phyloP scores from a whole-genome alignment of 768 basidiomycete genomes.

The Agrocybe chaxingu region DNA sequence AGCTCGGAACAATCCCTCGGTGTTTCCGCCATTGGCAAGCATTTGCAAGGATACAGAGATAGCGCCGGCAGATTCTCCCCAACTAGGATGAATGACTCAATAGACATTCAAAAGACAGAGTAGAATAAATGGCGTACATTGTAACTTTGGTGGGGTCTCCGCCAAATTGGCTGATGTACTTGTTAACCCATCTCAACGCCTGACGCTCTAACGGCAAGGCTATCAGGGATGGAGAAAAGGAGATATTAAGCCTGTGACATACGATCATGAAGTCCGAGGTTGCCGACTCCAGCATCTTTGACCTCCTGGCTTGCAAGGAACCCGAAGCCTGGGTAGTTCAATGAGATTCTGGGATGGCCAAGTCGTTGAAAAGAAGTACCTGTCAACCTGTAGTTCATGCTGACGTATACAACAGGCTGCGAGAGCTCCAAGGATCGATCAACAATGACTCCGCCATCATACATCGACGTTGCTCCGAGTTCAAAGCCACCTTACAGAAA shows the following conservation, averaged over 20 bases:
- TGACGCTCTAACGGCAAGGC: slow-evolving; percentile 40
- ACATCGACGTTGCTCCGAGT: slow-evolving; percentile 34
- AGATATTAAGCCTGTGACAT: slow-evolving; percentile 16
- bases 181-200: slow-evolving; percentile 63
- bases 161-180: slow-evolving; percentile 61
- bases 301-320: slow-evolving; percentile 53
- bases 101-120: not conserved
- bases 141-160: slow-evolving; percentile 63
- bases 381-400: slow-evolving; percentile 47
- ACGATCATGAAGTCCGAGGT: slow-evolving; percentile 70
- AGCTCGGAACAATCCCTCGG: slow-evolving; percentile 43
- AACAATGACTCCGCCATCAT: slow-evolving; percentile 43
- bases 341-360: slow-evolving; percentile 7
- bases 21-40: slow-evolving; percentile 41
- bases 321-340: slow-evolving; percentile 36
- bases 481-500: slow-evolving; percentile 37
- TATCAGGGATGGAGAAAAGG: not conserved
- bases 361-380: not conserved
- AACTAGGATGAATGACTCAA: slow-evolving; percentile 17
- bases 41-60: slow-evolving; percentile 51
- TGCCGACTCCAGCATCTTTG: slow-evolving; percentile 48
- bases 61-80: slow-evolving; percentile 48
- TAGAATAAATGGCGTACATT: slow-evolving; percentile 33
- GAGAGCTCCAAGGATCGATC: slow-evolving; percentile 38
- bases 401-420: slow-evolving; percentile 48